These are phyloP conservation scores for Tagetes patula DNA, from an alignment of 129 eudicot genomes.

Conservation along the genomic window DNA sequence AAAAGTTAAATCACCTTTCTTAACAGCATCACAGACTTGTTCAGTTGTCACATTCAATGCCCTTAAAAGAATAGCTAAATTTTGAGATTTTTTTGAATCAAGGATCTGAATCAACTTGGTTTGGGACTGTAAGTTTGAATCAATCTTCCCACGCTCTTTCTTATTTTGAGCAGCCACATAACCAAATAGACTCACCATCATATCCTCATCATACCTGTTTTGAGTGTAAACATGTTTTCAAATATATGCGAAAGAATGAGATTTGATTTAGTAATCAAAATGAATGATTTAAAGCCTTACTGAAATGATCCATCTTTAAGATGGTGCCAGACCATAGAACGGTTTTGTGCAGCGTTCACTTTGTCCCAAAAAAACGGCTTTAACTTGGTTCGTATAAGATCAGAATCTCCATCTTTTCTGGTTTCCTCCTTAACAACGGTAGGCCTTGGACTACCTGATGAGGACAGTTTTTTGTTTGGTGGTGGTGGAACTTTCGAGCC, in stretches of 20 bases:
- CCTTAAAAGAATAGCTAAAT: slow-evolving; percentile 69
- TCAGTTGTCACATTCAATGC: slow-evolving; percentile 79
- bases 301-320: slow-evolving; percentile 73
- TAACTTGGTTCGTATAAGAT: slow-evolving; percentile 48
- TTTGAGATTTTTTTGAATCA: slow-evolving; percentile 81
- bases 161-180: slow-evolving; percentile 44
- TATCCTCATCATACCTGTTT: slow-evolving; percentile 73
- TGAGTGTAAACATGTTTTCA: slow-evolving; percentile 6
- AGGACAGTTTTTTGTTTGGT: slow-evolving; percentile 43
- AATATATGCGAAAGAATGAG: background rate
- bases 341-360: slow-evolving; percentile 68
- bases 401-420: slow-evolving; percentile 37
- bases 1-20: slow-evolving; percentile 53
- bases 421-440: slow-evolving; percentile 23
- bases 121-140: slow-evolving; percentile 38
- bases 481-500: slow-evolving; percentile 66
- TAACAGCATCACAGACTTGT: slow-evolving; percentile 76
- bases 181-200: slow-evolving; percentile 75
- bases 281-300: slow-evolving; percentile 41
- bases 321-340: slow-evolving; percentile 92
- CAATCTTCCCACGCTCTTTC: slow-evolving; percentile 38
- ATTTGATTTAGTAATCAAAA: slow-evolving; percentile 5
- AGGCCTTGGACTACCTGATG: slow-evolving; percentile 33
- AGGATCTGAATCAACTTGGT: slow-evolving; percentile 57
- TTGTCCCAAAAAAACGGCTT: slow-evolving; percentile 93